Conservation (phyloP, 2,329 filamentous ascomycete species). For the Fusarium coicis region DNA sequence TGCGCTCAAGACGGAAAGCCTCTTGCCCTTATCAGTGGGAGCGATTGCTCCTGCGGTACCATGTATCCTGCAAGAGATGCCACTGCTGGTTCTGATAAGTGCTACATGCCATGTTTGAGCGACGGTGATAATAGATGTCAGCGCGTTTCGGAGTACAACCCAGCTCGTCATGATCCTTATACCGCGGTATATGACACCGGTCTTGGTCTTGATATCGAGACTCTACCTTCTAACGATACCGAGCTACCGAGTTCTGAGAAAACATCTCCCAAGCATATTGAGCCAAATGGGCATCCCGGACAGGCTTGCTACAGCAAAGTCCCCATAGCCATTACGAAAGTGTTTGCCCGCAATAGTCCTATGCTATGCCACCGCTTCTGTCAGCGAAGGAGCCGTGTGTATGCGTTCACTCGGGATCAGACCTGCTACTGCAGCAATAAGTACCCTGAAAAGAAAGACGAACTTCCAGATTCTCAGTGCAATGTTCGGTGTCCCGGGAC, state of each 20-base stretch:
- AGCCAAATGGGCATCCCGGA: not conserved
- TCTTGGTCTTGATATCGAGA: rapidly evolving
- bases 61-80: not conserved
- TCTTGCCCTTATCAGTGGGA: not conserved
- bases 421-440: not conserved
- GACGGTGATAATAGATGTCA: not conserved
- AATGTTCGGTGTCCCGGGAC: not conserved
- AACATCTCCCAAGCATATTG: rapidly evolving
- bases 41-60: not conserved
- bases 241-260: rapidly evolving
- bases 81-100: not conserved
- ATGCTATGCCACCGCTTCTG: not conserved
- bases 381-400: rapidly evolving
- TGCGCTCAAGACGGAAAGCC: not conserved
- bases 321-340: too few species aligned
- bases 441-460: rapidly evolving
- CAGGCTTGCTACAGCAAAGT: not conserved
- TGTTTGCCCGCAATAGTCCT: not conserved
- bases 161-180: not conserved
- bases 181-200: not conserved
- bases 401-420: not conserved
- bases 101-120: not conserved
- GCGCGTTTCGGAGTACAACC: not conserved
- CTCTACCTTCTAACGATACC: not conserved
- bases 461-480: not conserved